Conservation (phyloP, 345 rosid genomes). For the Brassica juncea region DNA sequence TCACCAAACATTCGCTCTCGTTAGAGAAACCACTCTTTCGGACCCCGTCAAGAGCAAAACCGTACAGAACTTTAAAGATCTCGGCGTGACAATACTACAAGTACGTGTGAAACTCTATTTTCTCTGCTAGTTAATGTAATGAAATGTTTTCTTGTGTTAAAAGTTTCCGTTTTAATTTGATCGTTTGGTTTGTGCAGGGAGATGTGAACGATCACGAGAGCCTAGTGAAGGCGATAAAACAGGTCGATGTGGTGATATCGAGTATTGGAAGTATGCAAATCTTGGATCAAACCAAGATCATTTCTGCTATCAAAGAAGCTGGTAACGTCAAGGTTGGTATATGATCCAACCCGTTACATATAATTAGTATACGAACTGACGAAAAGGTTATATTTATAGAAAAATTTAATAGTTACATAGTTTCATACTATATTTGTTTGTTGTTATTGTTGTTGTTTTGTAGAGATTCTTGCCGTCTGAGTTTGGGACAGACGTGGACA, state of each 20-base stretch:
- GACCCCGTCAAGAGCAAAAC: slow-evolving; percentile 58
- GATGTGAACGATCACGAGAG: slow-evolving; percentile 62
- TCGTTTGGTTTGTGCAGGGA: slow-evolving; percentile 22
- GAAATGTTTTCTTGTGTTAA: background rate
- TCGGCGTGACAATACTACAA: slow-evolving; percentile 57
- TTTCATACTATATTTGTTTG: slow-evolving; percentile 9
- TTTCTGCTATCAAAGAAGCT: slow-evolving; percentile 81
- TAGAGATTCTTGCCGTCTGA: slow-evolving; percentile 78
- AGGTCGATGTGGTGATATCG: slow-evolving; percentile 81
- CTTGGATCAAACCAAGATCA: slow-evolving; percentile 72
- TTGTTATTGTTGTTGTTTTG: background rate
- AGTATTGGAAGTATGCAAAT: slow-evolving; percentile 53
- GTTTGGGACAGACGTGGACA: slow-evolving; percentile 66
- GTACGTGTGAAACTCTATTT: slow-evolving; percentile 42
- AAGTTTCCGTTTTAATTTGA: background rate
- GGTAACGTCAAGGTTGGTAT: slow-evolving; percentile 70
- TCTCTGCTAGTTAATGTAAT: background rate
- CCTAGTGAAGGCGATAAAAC: slow-evolving; percentile 69
- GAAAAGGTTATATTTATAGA: background rate
- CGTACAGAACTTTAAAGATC: slow-evolving; percentile 52
- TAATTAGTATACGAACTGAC: background rate
- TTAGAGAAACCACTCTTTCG: slow-evolving; percentile 54
- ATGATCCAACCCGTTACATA: background rate
- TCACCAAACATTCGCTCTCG: slow-evolving; percentile 63
- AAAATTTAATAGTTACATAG: background rate